Base-by-base conservation (phyloP, 805 yeast species). In the Suhomyces faveliae region DNA sequence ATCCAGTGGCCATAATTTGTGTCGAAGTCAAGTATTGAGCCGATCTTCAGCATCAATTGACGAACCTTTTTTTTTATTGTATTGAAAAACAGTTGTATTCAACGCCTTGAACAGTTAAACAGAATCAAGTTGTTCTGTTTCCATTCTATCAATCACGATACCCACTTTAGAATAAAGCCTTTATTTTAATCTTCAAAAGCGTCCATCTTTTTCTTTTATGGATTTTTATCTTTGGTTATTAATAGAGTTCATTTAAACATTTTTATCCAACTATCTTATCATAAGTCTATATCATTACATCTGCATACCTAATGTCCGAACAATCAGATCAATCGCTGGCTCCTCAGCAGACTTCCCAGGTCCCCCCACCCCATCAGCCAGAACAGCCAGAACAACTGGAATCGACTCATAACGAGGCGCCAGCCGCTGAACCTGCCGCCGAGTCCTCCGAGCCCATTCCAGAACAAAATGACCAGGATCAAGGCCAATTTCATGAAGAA, bases 361-460 rank as follows among this genome's bases (percentile, higher is more conserved):
- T 24, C 10, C 27, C 27, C 27, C 35, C 11, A 13, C 2, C 35
- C 12, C 1, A 5, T 29, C 35, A 29, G 8, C 17, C n/a, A n/a
- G n/a, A n/a, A n/a, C n/a, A n/a, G n/a, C n/a, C n/a, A n/a, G n/a
- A n/a, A n/a, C n/a, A n/a, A n/a, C n/a, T n/a, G n/a, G n/a, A n/a
- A n/a, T n/a, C n/a, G n/a, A n/a, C n/a, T n/a, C n/a, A n/a, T n/a
- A n/a, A n/a, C n/a, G n/a, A n/a, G n/a, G n/a, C n/a, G n/a, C n/a
- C n/a, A n/a, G n/a, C n/a, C n/a, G n/a, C n/a, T n/a, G 89, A 88
- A 48, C 92, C 97, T 48, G 99, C 96, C 58, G 97, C 99, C 27
- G 35, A 17, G 5, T 9, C 25, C 12, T 23, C 43, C 21, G 12
- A 12, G 17, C 40, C 40, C 6, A 8, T 9, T 2, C 21, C 46